A percentile compares a stretch with the other conserved stretches of the same genome.
Evolutionary conservation across 768 basidiomycete species (phyloP).

Genomic region (Lenzites betulinus): DNA sequence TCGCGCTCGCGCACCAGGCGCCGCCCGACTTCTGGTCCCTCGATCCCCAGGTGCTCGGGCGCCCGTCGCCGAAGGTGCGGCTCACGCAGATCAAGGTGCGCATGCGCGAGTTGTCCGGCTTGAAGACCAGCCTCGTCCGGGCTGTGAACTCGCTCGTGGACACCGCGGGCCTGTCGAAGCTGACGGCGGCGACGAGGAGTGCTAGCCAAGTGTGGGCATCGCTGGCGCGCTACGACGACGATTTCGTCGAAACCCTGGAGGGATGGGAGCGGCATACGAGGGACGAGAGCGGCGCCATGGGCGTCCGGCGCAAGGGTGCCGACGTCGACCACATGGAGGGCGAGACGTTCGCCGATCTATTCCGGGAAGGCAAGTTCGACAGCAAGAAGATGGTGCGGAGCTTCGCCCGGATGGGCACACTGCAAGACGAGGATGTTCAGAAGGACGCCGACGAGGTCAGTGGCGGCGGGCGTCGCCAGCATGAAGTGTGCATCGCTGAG

Average conservation of each 20-base stretch:
- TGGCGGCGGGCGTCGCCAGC: constrained; percentile 7
- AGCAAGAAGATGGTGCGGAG: constrained; percentile 73
- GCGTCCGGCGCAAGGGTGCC: constrained; percentile 36
- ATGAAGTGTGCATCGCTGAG: neutral
- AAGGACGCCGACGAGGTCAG: constrained; percentile 41
- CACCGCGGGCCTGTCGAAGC: constrained; percentile 42
- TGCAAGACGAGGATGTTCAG: constrained; percentile 34
- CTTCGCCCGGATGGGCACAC: constrained; percentile 64
- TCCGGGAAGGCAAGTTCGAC: constrained; percentile 65
- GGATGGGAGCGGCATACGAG: constrained; percentile 60
- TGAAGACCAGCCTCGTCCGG: constrained; percentile 54
- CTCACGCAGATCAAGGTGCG: constrained; percentile 60
- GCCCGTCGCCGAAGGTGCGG: constrained; percentile 47
- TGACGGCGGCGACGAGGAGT: constrained; percentile 28
- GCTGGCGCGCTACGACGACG: constrained; percentile 79
- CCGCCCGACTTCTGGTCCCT: constrained; percentile 52
- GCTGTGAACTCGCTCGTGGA: constrained; percentile 59
- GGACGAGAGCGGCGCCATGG: constrained; percentile 39
- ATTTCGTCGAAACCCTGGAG: constrained; percentile 62
- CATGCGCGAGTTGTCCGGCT: constrained; percentile 55
- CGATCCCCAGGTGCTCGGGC: constrained; percentile 2
- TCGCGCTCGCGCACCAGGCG: constrained; percentile 56
- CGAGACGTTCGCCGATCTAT: constrained; percentile 44
- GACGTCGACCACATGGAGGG: constrained; percentile 41
- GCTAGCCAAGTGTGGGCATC: constrained; percentile 65